Base-by-base conservation (phyloP, 2,329 filamentous ascomycete genomes). In the Fusarium subglutinans region DNA sequence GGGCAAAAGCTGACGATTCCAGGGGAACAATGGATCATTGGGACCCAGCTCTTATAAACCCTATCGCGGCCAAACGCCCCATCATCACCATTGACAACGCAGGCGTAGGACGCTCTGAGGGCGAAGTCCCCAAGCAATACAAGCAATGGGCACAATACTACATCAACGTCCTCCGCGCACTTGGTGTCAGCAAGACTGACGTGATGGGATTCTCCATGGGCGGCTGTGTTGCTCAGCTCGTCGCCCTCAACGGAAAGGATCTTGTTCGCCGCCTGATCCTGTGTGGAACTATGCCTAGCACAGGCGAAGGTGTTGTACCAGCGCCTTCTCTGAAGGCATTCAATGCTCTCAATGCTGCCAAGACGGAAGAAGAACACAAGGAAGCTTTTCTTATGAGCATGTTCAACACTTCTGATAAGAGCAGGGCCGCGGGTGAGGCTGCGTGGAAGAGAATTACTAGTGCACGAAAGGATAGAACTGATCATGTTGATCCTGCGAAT, bases 131-230 rank as follows among this genome's bases (percentile, higher is more conserved):
- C 12, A 77, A 77, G 64, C 79, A 73, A 10, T 76, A 80, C 45
- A 56, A 70, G 15, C 70, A 53, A n/a, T 82, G 80, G 80, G 81
- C 81, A 17, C 69, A 75, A 58, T 72, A 82, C 63, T 82, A 81
- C 74, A 72, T 81, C 37, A 77, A 81, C n/a, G 81, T 83, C 22
- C 80, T 83, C 33, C 65, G 69, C 37, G 81, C 79, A 6, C 82
- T 84, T 69, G 83, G 83, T 11, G 70, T 86, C n/a, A 38, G 63
- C 1, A 74, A 83, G 56, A 79, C 84, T 53, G 86, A 88, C 65
- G 70, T 88, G 13, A 63, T 88, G 45, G 87, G 87, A 3, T 88
- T 86, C 76, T 87, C 84, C 15, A 86, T 88, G 82, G 86, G 87
- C 20, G 86, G 86, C 2, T 82, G 80, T 38, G 82, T 82, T 9